Evolutionary conservation across 495 filamentous ascomycete species (phyloP).

Genomic region (Trichoderma reesei): DNA sequence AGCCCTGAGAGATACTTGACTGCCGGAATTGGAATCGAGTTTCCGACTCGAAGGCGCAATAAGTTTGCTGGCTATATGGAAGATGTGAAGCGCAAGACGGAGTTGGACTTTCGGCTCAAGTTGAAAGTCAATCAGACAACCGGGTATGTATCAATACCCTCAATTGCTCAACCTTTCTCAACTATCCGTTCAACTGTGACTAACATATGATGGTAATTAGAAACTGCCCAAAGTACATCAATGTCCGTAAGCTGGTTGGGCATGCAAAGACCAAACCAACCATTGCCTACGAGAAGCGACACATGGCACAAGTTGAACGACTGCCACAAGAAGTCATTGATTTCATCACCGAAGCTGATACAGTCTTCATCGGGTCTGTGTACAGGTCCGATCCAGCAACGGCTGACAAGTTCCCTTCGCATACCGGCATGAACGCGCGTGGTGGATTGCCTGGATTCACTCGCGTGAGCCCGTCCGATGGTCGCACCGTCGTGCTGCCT

Average conservation of each 20-base stretch:
- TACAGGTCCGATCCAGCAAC: background rate
- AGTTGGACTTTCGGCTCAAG: background rate
- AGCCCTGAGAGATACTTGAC: background rate
- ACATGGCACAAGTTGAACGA: background rate
- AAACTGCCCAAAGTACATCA: slow-evolving; percentile 3
- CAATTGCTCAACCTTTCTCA: background rate
- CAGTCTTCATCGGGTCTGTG: background rate
- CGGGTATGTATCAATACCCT: background rate
- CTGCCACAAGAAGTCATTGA: background rate
- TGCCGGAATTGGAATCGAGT: background rate
- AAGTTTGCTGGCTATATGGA: background rate
- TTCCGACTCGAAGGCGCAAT: background rate
- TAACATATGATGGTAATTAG: background rate
- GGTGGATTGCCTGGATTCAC: background rate
- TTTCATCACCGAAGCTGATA: background rate
- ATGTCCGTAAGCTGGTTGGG: background rate
- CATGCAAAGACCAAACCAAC: background rate
- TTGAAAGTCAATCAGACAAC: background rate
- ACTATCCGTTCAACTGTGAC: background rate
- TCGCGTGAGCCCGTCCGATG: background rate
- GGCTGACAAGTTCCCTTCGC: background rate
- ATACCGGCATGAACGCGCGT: background rate
- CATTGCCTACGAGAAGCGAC: background rate
- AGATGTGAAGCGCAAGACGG: background rate
- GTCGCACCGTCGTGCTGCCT: background rate